Evolutionary conservation across 805 yeast species (phyloP), one percentile per base, ranked within the genome.

Genomic region (Zygotorulaspora sp.): DNA sequence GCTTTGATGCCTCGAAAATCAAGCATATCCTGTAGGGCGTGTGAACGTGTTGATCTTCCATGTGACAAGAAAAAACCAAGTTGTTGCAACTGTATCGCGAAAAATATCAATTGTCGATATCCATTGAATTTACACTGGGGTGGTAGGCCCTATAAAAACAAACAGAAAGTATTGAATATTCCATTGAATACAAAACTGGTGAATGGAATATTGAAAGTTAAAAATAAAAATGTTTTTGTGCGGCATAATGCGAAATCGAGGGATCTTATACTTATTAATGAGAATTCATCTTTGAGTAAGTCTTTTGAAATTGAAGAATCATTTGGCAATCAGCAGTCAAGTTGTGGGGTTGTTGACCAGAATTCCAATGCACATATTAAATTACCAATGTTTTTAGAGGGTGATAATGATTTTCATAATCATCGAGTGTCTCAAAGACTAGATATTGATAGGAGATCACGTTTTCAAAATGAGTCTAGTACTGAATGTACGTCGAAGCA

Each of bases 21-120:
- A 16, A 61, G 84, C 22, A 65, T 60, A 18, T 85, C 30, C 14
- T 80, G 86, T 46, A 77, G 70, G 44, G 66, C 71, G 24, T 80
- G 88, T 57, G 78, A 78, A 51, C 64, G 70, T 31, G 61, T 74
- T 21, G 80, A 79, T 50, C 70, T 78, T 23, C 80, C 82, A 57
- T 83, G 94, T 52, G 81, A 79, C 48, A 90, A 83, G 54, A 44
- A 36, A 13, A 79, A 78, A 51, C 92, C 92, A 0, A 43, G 51
- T 0, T 83, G 94, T 50, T 49, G 70, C 0, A 67, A 72, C 40
- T 83, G 94, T 53, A 27, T 52, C 1, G 76, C 72, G 43, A 58
- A 70, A 2, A 58, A 61, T 1, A 25, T 30, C 25, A 42, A 48
- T 1, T 83, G 92, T 58, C 88, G 81, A 51, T 83, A 83, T 48